Evolutionary conservation across 345 rosid species (phyloP).

Genomic region (Eucalyptus leucophloia): DNA sequence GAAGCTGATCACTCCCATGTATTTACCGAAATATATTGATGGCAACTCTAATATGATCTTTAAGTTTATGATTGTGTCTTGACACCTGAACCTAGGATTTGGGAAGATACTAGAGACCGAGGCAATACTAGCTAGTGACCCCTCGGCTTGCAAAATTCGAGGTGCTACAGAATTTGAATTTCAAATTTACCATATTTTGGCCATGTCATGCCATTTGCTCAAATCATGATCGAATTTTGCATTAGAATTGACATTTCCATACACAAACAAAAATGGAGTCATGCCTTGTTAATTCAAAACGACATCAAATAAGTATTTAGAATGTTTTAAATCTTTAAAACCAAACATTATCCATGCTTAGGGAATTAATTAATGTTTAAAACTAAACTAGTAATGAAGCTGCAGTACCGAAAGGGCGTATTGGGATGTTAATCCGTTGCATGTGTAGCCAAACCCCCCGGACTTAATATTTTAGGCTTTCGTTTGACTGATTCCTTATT

Average conservation of each 20-base stretch:
- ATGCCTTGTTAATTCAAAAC: not conserved
- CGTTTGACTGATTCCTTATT: not conserved
- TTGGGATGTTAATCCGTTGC: not conserved
- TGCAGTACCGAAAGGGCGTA: not conserved
- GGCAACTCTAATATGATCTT: not conserved
- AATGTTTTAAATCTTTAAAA: not conserved
- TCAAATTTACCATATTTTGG: not conserved
- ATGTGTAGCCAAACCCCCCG: not conserved
- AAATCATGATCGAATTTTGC: not conserved
- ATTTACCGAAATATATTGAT: not conserved
- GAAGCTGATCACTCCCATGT: not conserved
- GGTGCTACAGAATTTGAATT: not conserved
- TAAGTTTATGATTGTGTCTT: not conserved
- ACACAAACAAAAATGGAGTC: not conserved
- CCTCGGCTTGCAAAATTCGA: not conserved
- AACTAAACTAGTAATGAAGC: not conserved
- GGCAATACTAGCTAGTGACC: not conserved
- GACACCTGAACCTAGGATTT: not conserved
- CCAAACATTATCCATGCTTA: not conserved
- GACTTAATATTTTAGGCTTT: not conserved
- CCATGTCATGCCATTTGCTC: not conserved
- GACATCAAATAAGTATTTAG: not conserved
- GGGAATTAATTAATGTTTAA: not conserved
- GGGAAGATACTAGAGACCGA: not conserved
- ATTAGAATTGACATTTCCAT: not conserved